These are phyloP conservation scores for Candida pseudofarinosa DNA, from an alignment of 805 yeast species.

Conservation along the genomic window DNA sequence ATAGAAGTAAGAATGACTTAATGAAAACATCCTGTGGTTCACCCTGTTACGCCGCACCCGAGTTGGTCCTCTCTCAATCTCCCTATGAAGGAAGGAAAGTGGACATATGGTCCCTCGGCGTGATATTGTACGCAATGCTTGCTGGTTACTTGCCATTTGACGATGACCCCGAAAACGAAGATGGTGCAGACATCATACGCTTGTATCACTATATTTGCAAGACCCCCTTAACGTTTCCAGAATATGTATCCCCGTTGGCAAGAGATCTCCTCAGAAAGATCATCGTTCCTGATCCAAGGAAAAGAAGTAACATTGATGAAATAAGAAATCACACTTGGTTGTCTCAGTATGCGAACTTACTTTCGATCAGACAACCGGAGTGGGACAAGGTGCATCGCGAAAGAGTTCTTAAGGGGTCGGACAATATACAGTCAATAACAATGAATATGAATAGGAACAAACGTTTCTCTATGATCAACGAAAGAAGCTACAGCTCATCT, in stretches of 20 bases:
- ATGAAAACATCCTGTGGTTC: slow-evolving; percentile 97
- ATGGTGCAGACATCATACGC: slow-evolving; percentile 88
- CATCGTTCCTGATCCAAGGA: slow-evolving; percentile 78
- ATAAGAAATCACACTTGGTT: slow-evolving; percentile 87
- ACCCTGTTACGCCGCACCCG: slow-evolving; percentile 99
- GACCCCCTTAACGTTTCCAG: slow-evolving; percentile 93
- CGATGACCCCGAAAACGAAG: slow-evolving; percentile 95
- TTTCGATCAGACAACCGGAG: slow-evolving; percentile 80
- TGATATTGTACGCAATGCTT: slow-evolving; percentile 91
- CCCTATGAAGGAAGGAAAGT: slow-evolving; percentile 92
- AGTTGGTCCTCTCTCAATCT: slow-evolving; percentile 78
- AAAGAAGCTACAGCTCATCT: slow-evolving; percentile 34
- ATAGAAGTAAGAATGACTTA: slow-evolving; percentile 53
- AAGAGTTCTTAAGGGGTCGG: slow-evolving; percentile 9
- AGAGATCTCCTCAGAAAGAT: slow-evolving; percentile 85
- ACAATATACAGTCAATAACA: slow-evolving; percentile 11
- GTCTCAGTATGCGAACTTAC: slow-evolving; percentile 73
- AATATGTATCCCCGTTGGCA: slow-evolving; percentile 84
- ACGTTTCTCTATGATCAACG: slow-evolving; percentile 43
- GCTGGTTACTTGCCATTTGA: slow-evolving; percentile 97
- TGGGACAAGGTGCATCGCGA: slow-evolving; percentile 67
- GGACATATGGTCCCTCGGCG: slow-evolving; percentile 97
- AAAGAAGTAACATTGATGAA: slow-evolving; percentile 63
- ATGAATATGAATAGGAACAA: slow-evolving; percentile 25
- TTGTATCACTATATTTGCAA: slow-evolving; percentile 87